Conservation (phyloP, 2,329 filamentous ascomycete genomes). For the Meredithiella fracta region DNA sequence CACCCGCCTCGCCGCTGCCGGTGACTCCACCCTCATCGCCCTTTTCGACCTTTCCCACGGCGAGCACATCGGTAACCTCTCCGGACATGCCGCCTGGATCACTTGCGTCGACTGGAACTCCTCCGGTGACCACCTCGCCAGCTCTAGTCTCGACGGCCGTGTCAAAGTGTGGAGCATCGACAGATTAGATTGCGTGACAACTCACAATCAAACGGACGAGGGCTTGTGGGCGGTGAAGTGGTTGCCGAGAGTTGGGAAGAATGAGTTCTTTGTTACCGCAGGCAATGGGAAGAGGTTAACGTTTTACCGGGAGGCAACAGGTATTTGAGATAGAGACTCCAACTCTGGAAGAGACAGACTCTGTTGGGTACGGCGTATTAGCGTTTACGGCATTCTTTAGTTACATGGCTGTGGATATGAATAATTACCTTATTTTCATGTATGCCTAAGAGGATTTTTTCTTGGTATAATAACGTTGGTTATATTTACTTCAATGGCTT, state of each 20-base stretch:
- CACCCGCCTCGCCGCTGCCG: slow-evolving; percentile 72
- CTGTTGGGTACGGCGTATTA: too few relatives aligned
- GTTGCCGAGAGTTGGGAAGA: slow-evolving; percentile 55
- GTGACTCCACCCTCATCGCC: slow-evolving; percentile 75
- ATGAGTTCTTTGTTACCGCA: slow-evolving; percentile 60
- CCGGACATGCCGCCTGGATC: slow-evolving; percentile 72
- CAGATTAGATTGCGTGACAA: slow-evolving; percentile 68
- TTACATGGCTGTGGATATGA: too few relatives aligned
- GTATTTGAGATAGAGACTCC: slow-evolving; percentile 28
- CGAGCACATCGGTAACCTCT: slow-evolving; percentile 75
- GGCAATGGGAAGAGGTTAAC: slow-evolving; percentile 60
- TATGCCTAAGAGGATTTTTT: too few relatives aligned
- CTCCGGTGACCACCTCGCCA: slow-evolving; percentile 80
- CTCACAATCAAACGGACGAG: slow-evolving; percentile 79
- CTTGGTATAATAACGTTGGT: too few relatives aligned
- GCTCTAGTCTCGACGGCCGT: slow-evolving; percentile 80
- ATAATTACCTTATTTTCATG: too few relatives aligned
- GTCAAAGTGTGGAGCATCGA: slow-evolving; percentile 94
- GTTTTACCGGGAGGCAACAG: slow-evolving; percentile 74
- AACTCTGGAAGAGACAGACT: too few relatives aligned
- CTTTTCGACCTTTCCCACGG: slow-evolving; percentile 86
- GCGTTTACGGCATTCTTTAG: too few relatives aligned
- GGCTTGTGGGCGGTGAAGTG: slow-evolving; percentile 71
- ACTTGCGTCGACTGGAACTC: slow-evolving; percentile 84
- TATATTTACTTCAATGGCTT: too few relatives aligned